Evolutionary conservation across 768 basidiomycete species (phyloP), one percentile per base, ranked within the genome.

Genomic region (Russula abietina): DNA sequence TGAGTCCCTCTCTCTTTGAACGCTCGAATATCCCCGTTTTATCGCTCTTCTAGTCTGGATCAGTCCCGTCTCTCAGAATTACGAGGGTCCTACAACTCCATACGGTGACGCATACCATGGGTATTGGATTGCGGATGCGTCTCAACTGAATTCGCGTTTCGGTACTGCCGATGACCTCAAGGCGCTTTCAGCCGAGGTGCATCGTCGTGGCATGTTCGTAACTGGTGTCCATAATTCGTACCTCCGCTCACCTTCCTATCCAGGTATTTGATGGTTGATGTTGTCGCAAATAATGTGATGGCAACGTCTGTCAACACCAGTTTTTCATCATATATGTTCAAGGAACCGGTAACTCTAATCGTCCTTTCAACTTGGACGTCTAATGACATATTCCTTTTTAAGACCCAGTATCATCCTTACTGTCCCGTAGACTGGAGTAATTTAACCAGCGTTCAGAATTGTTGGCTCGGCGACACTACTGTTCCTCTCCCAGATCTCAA

Each of bases 101-200:
- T 93, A 91, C 71, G 89, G 91, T 22, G 88, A 91, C 68, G 75
- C 92, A 17, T 93, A 93, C 74, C 91, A 92, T 68, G 91, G 91
- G 19, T 92, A 93, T 74, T 93, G 91, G 90, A 79, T 84, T 33
- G 80, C 83, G 56, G 86, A 93, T 71, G 79, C 87, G 32, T 76
- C 83, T 62, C 69, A 80, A 65, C 78, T 93, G 45, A 93, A 92
- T 73, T 69, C 76, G 53, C 81, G 79, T 56, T 93, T 91, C 67
- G 91, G 91, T 28, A 83, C 86, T 1, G 75, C 83, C 1, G 81
- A 84, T 60, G 91, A 93, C 70, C 79, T 93, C 55, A 86, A 85
- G 67, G 78, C 78, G 11, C 82, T 93, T 55, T 81, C 82, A 17
- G 71, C 73, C 24, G 89, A 85, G 56, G 69, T 92, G 8, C 91